Evolutionary conservation across 768 basidiomycete genomes (phyloP).

Genomic region (Hypholoma sublateritium): DNA sequence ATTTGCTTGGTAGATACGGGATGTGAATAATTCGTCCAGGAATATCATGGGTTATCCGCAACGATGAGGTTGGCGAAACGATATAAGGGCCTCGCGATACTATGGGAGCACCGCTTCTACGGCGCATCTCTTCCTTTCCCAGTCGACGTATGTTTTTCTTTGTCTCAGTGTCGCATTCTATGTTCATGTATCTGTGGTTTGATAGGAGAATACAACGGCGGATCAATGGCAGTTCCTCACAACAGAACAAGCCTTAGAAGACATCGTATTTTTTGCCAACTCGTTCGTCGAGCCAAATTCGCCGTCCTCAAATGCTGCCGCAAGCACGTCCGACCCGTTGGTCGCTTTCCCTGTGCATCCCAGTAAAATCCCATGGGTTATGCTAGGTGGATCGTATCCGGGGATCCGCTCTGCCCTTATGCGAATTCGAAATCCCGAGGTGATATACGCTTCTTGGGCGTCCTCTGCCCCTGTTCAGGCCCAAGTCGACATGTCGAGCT

Average conservation of each 20-base stretch:
- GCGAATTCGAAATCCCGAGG: conserved; percentile 45
- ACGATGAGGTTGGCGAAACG: conserved; percentile 47
- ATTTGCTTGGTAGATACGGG: not conserved
- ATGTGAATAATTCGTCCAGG: conserved; percentile 17
- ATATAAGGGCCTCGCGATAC: conserved; percentile 44
- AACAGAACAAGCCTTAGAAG: conserved; percentile 50
- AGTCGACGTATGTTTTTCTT: conserved; percentile 34
- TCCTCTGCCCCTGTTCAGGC: conserved; percentile 51
- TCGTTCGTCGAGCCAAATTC: conserved; percentile 23
- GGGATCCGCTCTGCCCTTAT: conserved; percentile 44
- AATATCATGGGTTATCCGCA: conserved; percentile 49
- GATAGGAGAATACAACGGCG: conserved; percentile 43
- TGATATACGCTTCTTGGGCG: conserved; percentile 48
- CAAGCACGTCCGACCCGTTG: conserved; percentile 2
- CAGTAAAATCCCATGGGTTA: conserved; percentile 43
- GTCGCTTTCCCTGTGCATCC: conserved; percentile 35
- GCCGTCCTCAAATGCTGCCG: not conserved
- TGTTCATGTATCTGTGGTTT: too few relatives aligned
- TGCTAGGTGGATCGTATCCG: conserved; percentile 51
- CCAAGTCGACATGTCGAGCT: conserved; percentile 49
- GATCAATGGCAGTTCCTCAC: conserved; percentile 47
- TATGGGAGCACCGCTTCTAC: conserved; percentile 54
- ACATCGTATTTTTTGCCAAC: conserved; percentile 49
- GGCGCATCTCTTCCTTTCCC: conserved; percentile 48
- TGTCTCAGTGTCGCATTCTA: not conserved